These are phyloP conservation scores for Diaporthe aspalathi DNA, from an alignment of 2,329 filamentous ascomycete genomes.

Conservation along the genomic window DNA sequence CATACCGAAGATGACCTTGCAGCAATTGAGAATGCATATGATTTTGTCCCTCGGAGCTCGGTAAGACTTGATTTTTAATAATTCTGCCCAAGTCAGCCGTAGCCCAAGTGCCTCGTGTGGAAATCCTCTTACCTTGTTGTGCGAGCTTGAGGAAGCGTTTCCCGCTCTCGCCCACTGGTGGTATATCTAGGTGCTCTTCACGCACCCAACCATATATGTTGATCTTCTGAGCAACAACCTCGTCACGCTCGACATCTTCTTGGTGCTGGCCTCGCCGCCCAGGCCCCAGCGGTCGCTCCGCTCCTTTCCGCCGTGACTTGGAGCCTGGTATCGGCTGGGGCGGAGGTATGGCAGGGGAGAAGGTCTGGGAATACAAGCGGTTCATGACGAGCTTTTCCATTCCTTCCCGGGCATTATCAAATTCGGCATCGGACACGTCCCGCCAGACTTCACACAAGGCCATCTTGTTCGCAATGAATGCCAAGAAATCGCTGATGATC, in stretches of 20 bases:
- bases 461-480: constrained; percentile 99
- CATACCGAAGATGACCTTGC: constrained; percentile 97
- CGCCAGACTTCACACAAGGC: constrained; percentile 96
- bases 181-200: constrained; percentile 94
- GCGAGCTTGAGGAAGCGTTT: constrained; percentile 88
- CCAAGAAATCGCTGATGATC: constrained; percentile 95
- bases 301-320: constrained; percentile 75
- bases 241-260: constrained; percentile 96
- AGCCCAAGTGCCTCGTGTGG: constrained; percentile 48
- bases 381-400: constrained; percentile 99
- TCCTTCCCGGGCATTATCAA: constrained; percentile 96
- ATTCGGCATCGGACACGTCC: constrained; percentile 94
- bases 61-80: constrained; percentile 96
- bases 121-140: constrained; percentile 74
- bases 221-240: constrained; percentile 96
- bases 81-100: constrained; percentile 68
- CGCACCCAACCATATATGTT: constrained; percentile 95
- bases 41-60: constrained; percentile 98
- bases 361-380: constrained; percentile 92
- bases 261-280: constrained; percentile 96
- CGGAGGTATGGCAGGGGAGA: constrained; percentile 90
- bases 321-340: constrained; percentile 78
- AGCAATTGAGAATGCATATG: constrained; percentile 97
- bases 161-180: constrained; percentile 84
- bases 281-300: constrained; percentile 77